Evolutionary conservation across 805 yeast species (phyloP), one percentile per base, ranked within the genome.

Genomic region (Monosporozyma aquatica): DNA sequence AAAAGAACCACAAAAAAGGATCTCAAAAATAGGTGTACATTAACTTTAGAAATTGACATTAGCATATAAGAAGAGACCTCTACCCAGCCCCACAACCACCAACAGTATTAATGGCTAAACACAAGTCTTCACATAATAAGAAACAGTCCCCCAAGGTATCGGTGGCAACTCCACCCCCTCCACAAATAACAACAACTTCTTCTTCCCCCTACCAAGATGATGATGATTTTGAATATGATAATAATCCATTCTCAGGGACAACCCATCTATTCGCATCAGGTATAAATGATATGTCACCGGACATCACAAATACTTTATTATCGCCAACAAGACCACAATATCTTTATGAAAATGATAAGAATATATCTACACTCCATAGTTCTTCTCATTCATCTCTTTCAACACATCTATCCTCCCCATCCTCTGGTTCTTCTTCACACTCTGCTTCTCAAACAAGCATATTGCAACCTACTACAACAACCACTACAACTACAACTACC

Each of bases 171-270:
- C 13, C 11, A 27, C 6, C 14, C 15, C 6, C 14, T 27, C 9
- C 18, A 30, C 3, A 8, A 10, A 32, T 32, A 20, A 20, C 21
- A 11, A 32, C 20, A 30, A 3, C 21, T 7, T 13, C 18, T 17
- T 10, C 9, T 9, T 17, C 21, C 15, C 7, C 14, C 7, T 15
- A 17, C n/a, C n/a, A n/a, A n/a, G 22, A 26, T 11, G 29, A 28
- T 18, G 30, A 25, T 45, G 47, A 44, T 15, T 62, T 57, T 10
- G 67, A 61, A 42, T 68, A 64, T 40, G 66, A 64, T 47, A 65
- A 64, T 44, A 65, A 65, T 42, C 69, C 69, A 1, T 65, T 64
- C 43, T 49, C 58, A 9, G 69, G 69, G 2, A 59, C 66, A 6
- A 53, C 53, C 18, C 69, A 65, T 43, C 45, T 62, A 40, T 65